A percentile compares a stretch with the other conserved stretches of the same genome.
phyloP scores from a whole-genome alignment of 2,329 filamentous ascomycete genomes.

The Leptosphaerulina australis region DNA sequence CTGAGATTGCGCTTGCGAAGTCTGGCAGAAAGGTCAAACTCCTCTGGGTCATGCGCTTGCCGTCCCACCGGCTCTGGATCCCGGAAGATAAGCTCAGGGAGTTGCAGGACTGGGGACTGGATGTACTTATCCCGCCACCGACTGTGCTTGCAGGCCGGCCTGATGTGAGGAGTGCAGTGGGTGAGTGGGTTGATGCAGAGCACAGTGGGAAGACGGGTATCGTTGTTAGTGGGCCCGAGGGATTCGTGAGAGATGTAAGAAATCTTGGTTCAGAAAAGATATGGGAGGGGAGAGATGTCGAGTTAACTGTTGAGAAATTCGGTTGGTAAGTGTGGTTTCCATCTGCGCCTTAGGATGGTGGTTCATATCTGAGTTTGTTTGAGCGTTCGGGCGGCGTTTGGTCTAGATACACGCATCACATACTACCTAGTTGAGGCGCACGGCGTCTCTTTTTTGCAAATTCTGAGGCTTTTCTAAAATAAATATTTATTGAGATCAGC shows the following conservation, averaged over 20 bases:
- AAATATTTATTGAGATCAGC: neutral
- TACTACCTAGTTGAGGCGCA: neutral
- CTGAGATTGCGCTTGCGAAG: constrained; percentile 11
- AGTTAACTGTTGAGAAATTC: constrained; percentile 69
- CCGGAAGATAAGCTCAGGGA: constrained; percentile 57
- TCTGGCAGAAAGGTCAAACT: constrained; percentile 53
- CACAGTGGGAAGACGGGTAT: constrained; percentile 53
- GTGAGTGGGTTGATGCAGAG: constrained; percentile 43
- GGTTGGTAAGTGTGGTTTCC: constrained; percentile 56
- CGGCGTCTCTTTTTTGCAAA: neutral
- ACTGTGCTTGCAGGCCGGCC: constrained; percentile 62
- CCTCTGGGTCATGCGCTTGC: constrained; percentile 65
- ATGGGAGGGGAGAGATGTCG: constrained; percentile 56
- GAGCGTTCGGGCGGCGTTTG: constrained; percentile 3
- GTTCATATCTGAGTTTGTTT: neutral
- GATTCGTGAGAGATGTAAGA: constrained; percentile 64
- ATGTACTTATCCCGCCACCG: constrained; percentile 61
- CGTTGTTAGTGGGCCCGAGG: constrained; percentile 67
- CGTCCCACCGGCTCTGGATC: constrained; percentile 62
- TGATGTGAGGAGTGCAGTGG: constrained; percentile 56
- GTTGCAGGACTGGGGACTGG: constrained; percentile 56
- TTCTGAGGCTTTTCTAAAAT: neutral
- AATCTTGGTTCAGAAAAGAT: constrained; percentile 62
- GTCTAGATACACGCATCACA: neutral
- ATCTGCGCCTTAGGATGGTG: neutral